A percentile compares a stretch with the other conserved stretches of the same genome.
Evolutionary conservation across 495 filamentous ascomycete genomes (phyloP).

Genomic region (Thozetella sp.): DNA sequence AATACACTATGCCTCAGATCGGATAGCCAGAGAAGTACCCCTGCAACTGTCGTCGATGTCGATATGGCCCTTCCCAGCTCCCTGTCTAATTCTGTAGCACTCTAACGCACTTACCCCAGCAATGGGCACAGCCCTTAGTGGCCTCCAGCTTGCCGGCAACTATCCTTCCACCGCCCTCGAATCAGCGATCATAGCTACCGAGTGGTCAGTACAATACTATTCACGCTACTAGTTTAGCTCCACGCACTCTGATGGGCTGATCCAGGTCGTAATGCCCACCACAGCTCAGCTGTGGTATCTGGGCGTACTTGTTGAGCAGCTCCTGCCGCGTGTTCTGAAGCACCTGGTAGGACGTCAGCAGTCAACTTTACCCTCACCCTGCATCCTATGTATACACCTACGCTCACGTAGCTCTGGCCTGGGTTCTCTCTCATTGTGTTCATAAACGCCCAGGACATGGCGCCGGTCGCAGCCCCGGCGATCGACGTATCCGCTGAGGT

Average conservation of each 20-base stretch:
- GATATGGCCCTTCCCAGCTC: too few relatives aligned
- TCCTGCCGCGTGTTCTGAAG: conserved; percentile 49
- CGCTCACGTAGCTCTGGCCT: conserved; percentile 53
- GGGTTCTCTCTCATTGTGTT: conserved; percentile 49
- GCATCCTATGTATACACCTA: conserved; percentile 15
- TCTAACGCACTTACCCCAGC: too few relatives aligned
- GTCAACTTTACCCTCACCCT: background rate
- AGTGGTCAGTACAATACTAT: background rate
- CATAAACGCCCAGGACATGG: conserved; percentile 63
- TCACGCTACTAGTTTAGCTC: conserved; percentile 6
- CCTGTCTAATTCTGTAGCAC: too few relatives aligned
- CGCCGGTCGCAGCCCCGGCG: conserved; percentile 49
- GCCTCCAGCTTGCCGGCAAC: too few relatives aligned
- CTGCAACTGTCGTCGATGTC: too few relatives aligned
- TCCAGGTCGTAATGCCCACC: conserved; percentile 45
- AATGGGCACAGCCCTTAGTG: too few relatives aligned
- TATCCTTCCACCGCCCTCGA: too few relatives aligned
- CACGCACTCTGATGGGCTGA: conserved; percentile 38
- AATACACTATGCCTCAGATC: too few relatives aligned
- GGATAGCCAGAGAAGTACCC: too few relatives aligned
- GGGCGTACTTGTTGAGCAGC: conserved; percentile 48
- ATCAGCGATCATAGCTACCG: too few relatives aligned
- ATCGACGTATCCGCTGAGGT: conserved; percentile 62
- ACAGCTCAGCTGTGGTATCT: conserved; percentile 55
- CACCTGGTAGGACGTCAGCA: conserved; percentile 26